These are phyloP conservation scores for Exophiala aquamarina DNA, from an alignment of 2,329 filamentous ascomycete genomes.

Conservation along the genomic window DNA sequence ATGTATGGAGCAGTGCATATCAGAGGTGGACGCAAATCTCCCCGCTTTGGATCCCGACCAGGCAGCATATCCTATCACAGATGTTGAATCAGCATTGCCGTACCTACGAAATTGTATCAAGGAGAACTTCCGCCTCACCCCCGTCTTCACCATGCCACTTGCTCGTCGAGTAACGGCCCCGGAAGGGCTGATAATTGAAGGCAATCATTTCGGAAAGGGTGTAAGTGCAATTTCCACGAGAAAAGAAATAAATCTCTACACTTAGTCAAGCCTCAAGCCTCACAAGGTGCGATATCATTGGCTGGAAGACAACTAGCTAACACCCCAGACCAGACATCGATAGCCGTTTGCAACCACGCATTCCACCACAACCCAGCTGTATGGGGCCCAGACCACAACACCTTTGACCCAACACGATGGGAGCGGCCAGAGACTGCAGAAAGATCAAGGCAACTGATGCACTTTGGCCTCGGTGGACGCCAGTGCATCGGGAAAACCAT, in stretches of 20 bases:
- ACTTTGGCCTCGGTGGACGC: slow-evolving; percentile 36
- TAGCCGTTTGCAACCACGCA: slow-evolving; percentile 37
- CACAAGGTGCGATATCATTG: too few species aligned
- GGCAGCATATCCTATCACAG: slow-evolving; percentile 28
- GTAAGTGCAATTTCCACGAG: slow-evolving; percentile 25
- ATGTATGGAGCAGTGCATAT: slow-evolving; percentile 24
- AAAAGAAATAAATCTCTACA: background rate
- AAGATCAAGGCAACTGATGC: slow-evolving; percentile 33
- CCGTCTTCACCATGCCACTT: slow-evolving; percentile 37
- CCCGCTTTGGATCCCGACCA: slow-evolving; percentile 3
- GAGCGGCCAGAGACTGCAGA: slow-evolving; percentile 19
- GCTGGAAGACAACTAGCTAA: background rate
- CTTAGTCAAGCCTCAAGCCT: background rate
- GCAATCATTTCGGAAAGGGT: slow-evolving; percentile 29
- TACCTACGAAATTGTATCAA: slow-evolving; percentile 32
- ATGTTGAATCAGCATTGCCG: slow-evolving; percentile 29
- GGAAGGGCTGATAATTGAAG: slow-evolving; percentile 29
- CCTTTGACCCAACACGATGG: slow-evolving; percentile 35
- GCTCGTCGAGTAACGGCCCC: slow-evolving; percentile 30
- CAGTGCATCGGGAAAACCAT: slow-evolving; percentile 39
- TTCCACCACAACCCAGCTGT: slow-evolving; percentile 36
- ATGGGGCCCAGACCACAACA: slow-evolving; percentile 35
- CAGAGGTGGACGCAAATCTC: slow-evolving; percentile 21
- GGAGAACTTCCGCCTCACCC: slow-evolving; percentile 37
- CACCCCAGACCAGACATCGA: slow-evolving; percentile 27